Conservation (phyloP, 805 yeast genomes). For the Zygosaccharomyces rouxii region DNA sequence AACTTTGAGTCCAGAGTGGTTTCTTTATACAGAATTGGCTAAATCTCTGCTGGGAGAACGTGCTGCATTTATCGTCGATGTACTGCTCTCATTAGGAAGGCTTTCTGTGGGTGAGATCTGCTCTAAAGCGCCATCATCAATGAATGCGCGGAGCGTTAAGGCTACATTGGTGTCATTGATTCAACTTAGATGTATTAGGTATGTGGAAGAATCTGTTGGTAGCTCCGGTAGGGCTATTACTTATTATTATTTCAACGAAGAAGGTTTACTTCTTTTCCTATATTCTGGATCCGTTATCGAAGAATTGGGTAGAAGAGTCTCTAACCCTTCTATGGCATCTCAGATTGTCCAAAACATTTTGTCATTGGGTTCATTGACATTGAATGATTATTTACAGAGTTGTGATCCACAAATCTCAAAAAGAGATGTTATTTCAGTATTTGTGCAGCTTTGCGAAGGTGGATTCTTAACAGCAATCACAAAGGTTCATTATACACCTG, state of each 20-base stretch:
- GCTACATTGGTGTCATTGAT: conserved; percentile 69
- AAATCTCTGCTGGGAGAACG: conserved; percentile 63
- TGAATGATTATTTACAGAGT: conserved; percentile 44
- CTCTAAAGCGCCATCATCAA: conserved; percentile 36
- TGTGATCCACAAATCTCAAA: conserved; percentile 27
- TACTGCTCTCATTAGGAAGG: conserved; percentile 65
- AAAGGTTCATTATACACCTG: conserved; percentile 35
- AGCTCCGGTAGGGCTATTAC: conserved; percentile 32
- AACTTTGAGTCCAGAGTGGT: conserved; percentile 60
- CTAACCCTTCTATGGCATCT: conserved; percentile 20
- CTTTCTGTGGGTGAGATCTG: conserved; percentile 53
- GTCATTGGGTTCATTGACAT: conserved; percentile 62
- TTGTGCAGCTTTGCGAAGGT: conserved; percentile 45
- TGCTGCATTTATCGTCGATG: conserved; percentile 59
- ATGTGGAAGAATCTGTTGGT: conserved; percentile 47
- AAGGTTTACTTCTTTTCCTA: conserved; percentile 58
- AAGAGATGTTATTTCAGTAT: conserved; percentile 34
- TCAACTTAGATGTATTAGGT: conserved; percentile 71
- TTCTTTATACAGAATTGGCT: conserved; percentile 50
- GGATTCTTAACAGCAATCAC: conserved; percentile 50
- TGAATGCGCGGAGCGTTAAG: conserved; percentile 51
- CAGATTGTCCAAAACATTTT: conserved; percentile 65
- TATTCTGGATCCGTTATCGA: conserved; percentile 75
- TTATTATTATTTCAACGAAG: conserved; percentile 57
- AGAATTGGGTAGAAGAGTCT: conserved; percentile 42